Conservation (phyloP, 306 rosid species). For the Vigna nakashimae region DNA sequence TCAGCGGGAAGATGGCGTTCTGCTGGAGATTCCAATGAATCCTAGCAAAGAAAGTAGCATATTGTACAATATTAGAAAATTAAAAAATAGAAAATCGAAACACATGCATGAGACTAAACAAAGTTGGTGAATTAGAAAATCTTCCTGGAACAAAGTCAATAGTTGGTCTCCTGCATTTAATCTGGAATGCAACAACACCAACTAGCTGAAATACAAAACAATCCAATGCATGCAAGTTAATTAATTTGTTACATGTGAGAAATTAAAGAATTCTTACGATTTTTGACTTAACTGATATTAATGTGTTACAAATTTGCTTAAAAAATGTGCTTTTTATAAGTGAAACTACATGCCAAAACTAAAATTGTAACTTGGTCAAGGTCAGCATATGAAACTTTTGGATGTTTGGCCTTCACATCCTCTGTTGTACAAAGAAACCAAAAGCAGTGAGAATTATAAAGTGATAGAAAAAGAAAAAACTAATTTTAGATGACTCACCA, state of each 20-base stretch:
- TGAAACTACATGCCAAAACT: no score
- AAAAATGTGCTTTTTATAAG: no score
- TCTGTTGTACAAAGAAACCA: slow-evolving; percentile 43
- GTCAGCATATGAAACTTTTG: slow-evolving; percentile 74
- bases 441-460: slow-evolving; percentile 20
- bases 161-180: slow-evolving; percentile 82
- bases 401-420: slow-evolving; percentile 79
- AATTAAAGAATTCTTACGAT: no score
- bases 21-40: slow-evolving; percentile 56
- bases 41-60: slow-evolving; percentile 53
- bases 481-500: slow-evolving; percentile 47
- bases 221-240: slow-evolving; percentile 13
- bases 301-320: no score
- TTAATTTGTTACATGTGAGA: not conserved
- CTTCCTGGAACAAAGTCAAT: slow-evolving; percentile 81
- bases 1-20: slow-evolving; percentile 95
- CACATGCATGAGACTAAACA: not conserved
- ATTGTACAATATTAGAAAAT: not conserved
- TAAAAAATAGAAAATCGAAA: slow-evolving; percentile 11
- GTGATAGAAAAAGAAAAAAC: not conserved
- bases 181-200: slow-evolving; percentile 89
- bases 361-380: slow-evolving; percentile 70
- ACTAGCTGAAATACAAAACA: slow-evolving; percentile 66
- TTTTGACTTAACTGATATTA: no score
- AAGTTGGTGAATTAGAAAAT: not conserved